Percentiles rank a stretch among this genome's conserved stretches.
Evolutionary conservation across 2,329 filamentous ascomycete species (phyloP).

Genomic region (Botrytis deweyae): DNA sequence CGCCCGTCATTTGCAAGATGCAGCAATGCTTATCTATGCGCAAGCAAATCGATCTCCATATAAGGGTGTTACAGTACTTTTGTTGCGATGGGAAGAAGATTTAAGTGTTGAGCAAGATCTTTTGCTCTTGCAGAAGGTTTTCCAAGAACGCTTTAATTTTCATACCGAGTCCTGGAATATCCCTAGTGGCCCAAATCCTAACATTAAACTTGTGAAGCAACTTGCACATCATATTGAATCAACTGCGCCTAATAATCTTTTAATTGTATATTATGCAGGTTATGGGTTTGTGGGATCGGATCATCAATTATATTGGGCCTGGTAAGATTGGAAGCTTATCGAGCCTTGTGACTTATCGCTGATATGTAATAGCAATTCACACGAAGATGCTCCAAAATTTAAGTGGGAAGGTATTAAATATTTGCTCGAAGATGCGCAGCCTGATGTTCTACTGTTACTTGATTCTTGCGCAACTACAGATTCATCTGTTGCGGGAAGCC

Average conservation of each 20-base stretch:
- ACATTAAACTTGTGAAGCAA: constrained; percentile 59
- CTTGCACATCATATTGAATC: constrained; percentile 60
- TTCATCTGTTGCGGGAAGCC: constrained; percentile 49
- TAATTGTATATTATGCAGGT: constrained; percentile 65
- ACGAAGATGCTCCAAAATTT: constrained; percentile 58
- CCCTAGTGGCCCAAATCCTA: constrained; percentile 58
- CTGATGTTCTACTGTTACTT: constrained; percentile 61
- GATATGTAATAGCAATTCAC: constrained; percentile 51
- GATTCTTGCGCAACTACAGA: constrained; percentile 61
- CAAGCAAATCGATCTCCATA: constrained; percentile 60
- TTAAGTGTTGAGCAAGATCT: constrained; percentile 54
- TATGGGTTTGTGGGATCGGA: constrained; percentile 58
- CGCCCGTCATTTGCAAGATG: constrained; percentile 66
- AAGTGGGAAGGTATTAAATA: constrained; percentile 64
- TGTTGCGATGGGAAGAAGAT: constrained; percentile 64
- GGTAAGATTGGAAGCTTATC: constrained; percentile 48
- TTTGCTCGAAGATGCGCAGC: constrained; percentile 61
- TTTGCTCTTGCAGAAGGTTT: constrained; percentile 54
- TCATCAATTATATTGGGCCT: constrained; percentile 64
- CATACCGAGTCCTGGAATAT: constrained; percentile 61
- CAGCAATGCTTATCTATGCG: constrained; percentile 64
- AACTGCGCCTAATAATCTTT: constrained; percentile 56
- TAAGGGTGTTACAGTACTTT: constrained; percentile 57
- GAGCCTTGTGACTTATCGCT: constrained; percentile 39
- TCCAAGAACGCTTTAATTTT: constrained; percentile 61